A percentile compares a stretch with the other conserved stretches of the same genome.
phyloP scores from a whole-genome alignment of 768 basidiomycete genomes.

The Kockovaella imperatae region DNA sequence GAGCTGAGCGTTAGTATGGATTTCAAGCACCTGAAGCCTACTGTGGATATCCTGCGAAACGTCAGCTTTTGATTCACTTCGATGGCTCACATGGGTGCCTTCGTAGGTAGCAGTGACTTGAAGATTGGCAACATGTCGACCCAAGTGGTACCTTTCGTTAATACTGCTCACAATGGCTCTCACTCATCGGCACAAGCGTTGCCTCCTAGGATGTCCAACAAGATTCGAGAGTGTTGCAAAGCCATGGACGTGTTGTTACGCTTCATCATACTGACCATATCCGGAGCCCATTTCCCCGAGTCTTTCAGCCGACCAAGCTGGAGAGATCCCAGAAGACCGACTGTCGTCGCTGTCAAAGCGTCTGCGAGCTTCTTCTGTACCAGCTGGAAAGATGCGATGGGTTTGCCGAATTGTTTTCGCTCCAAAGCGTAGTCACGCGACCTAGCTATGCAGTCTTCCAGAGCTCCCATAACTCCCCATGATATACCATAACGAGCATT shows the following conservation, averaged over 20 bases:
- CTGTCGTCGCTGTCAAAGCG: conserved; percentile 74
- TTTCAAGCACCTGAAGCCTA: conserved; percentile 12
- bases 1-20: conserved; percentile 44
- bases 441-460: conserved; percentile 78
- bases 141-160: conserved; percentile 68
- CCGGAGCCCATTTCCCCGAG: conserved; percentile 61
- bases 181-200: conserved; percentile 91
- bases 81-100: conserved; percentile 53
- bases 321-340: conserved; percentile 52
- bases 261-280: conserved; percentile 93
- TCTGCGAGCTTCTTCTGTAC: conserved; percentile 95
- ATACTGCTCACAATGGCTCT: conserved; percentile 37
- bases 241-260: conserved; percentile 95
- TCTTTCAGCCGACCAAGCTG: conserved; percentile 76
- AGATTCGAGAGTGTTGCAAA: conserved; percentile 64
- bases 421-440: conserved; percentile 80
- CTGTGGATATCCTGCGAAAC: conserved; percentile 36
- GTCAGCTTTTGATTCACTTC: conserved; percentile 40
- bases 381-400: conserved; percentile 91
- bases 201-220: conserved; percentile 87
- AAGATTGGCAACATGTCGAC: conserved; percentile 86
- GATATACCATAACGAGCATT: conserved; percentile 83
- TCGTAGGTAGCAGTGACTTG: conserved; percentile 95
- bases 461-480: conserved; percentile 92
- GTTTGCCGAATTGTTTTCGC: conserved; percentile 74